These are phyloP conservation scores for Cyclotella atomus DNA, from an alignment of 108 stramenopile genomes.

Conservation along the genomic window DNA sequence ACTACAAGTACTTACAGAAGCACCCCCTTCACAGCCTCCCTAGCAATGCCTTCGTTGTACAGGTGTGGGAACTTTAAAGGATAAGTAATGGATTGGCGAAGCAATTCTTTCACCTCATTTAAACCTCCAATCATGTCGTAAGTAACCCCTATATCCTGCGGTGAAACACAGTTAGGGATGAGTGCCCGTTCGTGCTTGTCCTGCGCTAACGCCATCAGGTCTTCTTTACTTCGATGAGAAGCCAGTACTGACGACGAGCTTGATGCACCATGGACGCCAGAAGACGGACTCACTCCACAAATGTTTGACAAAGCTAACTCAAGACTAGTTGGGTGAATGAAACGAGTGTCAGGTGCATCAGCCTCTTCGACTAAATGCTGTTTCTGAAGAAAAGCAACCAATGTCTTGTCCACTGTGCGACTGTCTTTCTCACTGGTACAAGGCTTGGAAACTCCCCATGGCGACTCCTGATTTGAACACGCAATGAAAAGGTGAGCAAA, in stretches of 20 bases:
- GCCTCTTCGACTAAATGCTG: conserved; percentile 19
- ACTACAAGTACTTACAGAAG: conserved; percentile 53
- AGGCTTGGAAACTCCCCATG: conserved; percentile 50
- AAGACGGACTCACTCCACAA: conserved; percentile 81
- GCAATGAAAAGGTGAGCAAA: neutral
- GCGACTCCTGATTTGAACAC: conserved; percentile 46
- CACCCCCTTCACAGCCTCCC: conserved; percentile 95
- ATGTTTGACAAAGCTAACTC: conserved; percentile 75
- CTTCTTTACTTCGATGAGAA: conserved; percentile 77
- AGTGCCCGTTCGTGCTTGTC: conserved; percentile 94
- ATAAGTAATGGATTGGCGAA: conserved; percentile 95
- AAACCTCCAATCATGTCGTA: conserved; percentile 97
- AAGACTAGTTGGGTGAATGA: conserved; percentile 79
- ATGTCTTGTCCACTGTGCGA: conserved; percentile 58
- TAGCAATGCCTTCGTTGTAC: conserved; percentile 94
- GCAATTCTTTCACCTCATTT: conserved; percentile 89
- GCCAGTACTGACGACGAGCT: conserved; percentile 46
- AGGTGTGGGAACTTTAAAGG: conserved; percentile 95
- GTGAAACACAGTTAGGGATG: conserved; percentile 80
- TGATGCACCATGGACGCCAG: conserved; percentile 68
- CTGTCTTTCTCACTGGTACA: conserved; percentile 1
- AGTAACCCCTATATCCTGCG: conserved; percentile 94
- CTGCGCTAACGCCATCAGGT: conserved; percentile 80
- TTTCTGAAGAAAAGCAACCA: conserved; percentile 46
- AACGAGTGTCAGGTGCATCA: conserved; percentile 44